Percentiles rank a stretch among this genome's conserved stretches.
These are phyloP conservation scores for Lachnellula subtilissima DNA, from an alignment of 2,329 filamentous ascomycete species.

Conservation along the genomic window DNA sequence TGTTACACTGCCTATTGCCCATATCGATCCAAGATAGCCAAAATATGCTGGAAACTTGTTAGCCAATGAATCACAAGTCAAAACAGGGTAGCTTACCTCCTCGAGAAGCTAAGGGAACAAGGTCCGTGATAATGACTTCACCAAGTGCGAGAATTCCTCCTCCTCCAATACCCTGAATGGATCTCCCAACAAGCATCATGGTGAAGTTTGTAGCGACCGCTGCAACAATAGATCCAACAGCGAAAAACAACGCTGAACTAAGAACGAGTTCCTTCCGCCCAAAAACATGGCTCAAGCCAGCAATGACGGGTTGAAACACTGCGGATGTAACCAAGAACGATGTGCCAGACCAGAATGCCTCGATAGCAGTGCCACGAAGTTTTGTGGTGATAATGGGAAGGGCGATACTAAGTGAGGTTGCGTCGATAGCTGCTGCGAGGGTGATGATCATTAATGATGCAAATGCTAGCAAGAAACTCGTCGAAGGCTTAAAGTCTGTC, in stretches of 20 bases:
- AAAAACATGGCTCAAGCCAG: slow-evolving; percentile 37
- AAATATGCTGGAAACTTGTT: slow-evolving; percentile 27
- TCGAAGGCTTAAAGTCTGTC: slow-evolving; percentile 21
- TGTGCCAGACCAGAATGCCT: slow-evolving; percentile 69
- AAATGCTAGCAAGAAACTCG: slow-evolving; percentile 25
- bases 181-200: slow-evolving; percentile 35
- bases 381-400: slow-evolving; percentile 49
- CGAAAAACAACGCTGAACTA: slow-evolving; percentile 32
- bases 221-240: slow-evolving; percentile 36
- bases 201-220: slow-evolving; percentile 36
- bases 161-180: slow-evolving; percentile 46
- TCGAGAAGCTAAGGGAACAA: slow-evolving; percentile 40
- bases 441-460: slow-evolving; percentile 41
- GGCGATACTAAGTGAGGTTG: slow-evolving; percentile 60
- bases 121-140: slow-evolving; percentile 43
- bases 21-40: slow-evolving; percentile 37
- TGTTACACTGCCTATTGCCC: slow-evolving; percentile 51
- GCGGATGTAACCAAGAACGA: slow-evolving; percentile 64
- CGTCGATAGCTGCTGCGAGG: slow-evolving; percentile 60
- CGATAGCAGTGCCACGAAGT: slow-evolving; percentile 48
- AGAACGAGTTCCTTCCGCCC: slow-evolving; percentile 34
- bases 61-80: slow-evolving; percentile 6
- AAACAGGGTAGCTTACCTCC: slow-evolving; percentile 27
- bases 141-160: slow-evolving; percentile 45
- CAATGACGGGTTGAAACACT: slow-evolving; percentile 49